A percentile compares a stretch with the other conserved stretches of the same genome.
Conservation (phyloP, 2,329 filamentous ascomycete species). For the Claviceps monticola region DNA sequence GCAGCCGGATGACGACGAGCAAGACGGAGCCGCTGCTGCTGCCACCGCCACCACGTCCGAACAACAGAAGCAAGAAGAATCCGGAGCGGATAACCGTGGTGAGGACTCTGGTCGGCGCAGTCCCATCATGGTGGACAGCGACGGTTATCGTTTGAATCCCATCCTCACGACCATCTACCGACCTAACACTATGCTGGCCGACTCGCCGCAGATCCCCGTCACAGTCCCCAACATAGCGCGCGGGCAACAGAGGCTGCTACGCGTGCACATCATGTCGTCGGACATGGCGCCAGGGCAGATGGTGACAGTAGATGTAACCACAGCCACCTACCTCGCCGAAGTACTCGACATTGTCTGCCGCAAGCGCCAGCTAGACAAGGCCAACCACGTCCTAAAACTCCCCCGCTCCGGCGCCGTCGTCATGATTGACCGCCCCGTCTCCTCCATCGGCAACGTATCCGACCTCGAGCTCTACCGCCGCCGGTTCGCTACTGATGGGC, state of each 20-base stretch:
- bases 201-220: slow-evolving; percentile 37
- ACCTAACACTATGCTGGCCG: slow-evolving; percentile 38
- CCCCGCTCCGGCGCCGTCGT: slow-evolving; percentile 62
- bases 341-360: slow-evolving; percentile 67
- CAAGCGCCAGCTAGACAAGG: slow-evolving; percentile 67
- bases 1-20: slow-evolving; percentile 47
- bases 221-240: slow-evolving; percentile 31
- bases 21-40: slow-evolving; percentile 29
- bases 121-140: slow-evolving; percentile 8
- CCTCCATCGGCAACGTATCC: slow-evolving; percentile 59
- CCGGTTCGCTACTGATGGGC: slow-evolving; percentile 62
- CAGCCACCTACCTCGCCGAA: slow-evolving; percentile 71
- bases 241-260: slow-evolving; percentile 56
- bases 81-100: too few species aligned
- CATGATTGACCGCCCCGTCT: slow-evolving; percentile 63
- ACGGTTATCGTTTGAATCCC: slow-evolving; percentile 37
- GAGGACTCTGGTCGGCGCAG: too few species aligned
- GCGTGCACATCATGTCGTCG: slow-evolving; percentile 56
- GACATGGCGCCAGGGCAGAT: slow-evolving; percentile 60
- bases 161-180: slow-evolving; percentile 48
- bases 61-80: slow-evolving; percentile 9
- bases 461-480: slow-evolving; percentile 65
- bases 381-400: slow-evolving; percentile 64
- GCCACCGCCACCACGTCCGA: background rate
- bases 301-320: slow-evolving; percentile 62